phyloP scores from a whole-genome alignment of 2,329 filamentous ascomycete species.

The Capronia epimyces region DNA sequence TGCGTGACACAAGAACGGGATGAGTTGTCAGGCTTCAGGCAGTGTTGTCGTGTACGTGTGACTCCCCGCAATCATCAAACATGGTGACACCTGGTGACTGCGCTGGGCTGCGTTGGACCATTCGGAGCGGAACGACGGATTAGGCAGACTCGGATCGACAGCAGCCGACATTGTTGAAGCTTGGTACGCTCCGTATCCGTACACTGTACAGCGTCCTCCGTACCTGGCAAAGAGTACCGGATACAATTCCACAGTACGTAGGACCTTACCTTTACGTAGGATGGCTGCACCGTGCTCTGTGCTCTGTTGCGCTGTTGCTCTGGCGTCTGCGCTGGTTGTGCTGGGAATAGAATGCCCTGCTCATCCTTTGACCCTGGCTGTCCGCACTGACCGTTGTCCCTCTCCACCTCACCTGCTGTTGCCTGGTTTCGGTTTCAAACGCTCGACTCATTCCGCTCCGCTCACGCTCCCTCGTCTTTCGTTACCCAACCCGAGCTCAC shows the following conservation, averaged over 20 bases:
- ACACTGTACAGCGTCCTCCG: no score
- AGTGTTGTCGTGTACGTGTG: no score
- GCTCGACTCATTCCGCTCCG: neutral
- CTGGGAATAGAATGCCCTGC: neutral
- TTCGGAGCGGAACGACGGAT: neutral
- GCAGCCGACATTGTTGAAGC: neutral
- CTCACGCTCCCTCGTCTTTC: neutral
- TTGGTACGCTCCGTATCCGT: no score
- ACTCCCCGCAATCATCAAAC: neutral
- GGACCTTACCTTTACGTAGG: no score
- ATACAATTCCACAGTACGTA: no score
- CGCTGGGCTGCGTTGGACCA: neutral
- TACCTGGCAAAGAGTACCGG: no score
- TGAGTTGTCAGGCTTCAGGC: neutral
- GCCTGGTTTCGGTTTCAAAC: conserved; percentile 1
- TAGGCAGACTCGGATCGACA: neutral
- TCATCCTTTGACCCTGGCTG: neutral
- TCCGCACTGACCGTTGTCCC: neutral
- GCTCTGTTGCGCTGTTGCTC: no score
- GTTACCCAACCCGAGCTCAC: neutral
- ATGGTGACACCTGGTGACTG: neutral
- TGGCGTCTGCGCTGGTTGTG: no score
- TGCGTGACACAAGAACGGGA: no score
- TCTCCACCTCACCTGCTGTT: neutral
- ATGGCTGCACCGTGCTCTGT: no score